Evolutionary conservation across 257 asterid genomes (phyloP).

Genomic region (Euphrasia confusa): DNA sequence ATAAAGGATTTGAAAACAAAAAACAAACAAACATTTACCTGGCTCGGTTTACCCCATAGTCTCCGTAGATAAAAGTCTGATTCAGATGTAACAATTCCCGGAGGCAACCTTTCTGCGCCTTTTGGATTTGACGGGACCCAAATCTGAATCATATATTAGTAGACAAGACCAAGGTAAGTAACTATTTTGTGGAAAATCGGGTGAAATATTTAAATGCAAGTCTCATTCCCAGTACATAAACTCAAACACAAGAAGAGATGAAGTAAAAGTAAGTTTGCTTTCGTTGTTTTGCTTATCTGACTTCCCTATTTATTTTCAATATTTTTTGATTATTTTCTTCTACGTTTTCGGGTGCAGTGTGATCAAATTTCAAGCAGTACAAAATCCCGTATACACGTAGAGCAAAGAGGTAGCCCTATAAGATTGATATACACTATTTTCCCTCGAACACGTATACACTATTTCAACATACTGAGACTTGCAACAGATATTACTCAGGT

Average conservation of each 20-base stretch:
- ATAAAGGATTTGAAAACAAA: too few relatives aligned
- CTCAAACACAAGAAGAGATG: background rate
- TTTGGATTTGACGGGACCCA: constrained; percentile 78
- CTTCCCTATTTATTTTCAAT: too few relatives aligned
- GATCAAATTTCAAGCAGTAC: too few relatives aligned
- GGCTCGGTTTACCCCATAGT: constrained; percentile 76
- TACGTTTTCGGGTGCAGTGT: too few relatives aligned
- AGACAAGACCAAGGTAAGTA: background rate
- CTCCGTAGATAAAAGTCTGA: constrained; percentile 63
- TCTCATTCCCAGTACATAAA: background rate
- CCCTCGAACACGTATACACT: too few relatives aligned
- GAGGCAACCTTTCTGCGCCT: constrained; percentile 85
- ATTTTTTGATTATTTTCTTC: too few relatives aligned
- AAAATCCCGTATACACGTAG: too few relatives aligned
- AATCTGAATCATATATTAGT: constrained; percentile 24
- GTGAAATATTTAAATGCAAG: background rate
- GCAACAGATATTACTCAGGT: background rate
- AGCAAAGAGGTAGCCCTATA: too few relatives aligned
- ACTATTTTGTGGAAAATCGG: background rate
- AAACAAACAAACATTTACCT: constrained; percentile 42
- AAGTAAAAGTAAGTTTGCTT: background rate
- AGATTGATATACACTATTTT: too few relatives aligned
- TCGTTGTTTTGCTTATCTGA: too few relatives aligned
- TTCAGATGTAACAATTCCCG: constrained; percentile 54
- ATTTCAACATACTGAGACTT: background rate